These are phyloP conservation scores for Fusarium pilosicola DNA, from an alignment of 2,329 filamentous ascomycete species.

Conservation along the genomic window DNA sequence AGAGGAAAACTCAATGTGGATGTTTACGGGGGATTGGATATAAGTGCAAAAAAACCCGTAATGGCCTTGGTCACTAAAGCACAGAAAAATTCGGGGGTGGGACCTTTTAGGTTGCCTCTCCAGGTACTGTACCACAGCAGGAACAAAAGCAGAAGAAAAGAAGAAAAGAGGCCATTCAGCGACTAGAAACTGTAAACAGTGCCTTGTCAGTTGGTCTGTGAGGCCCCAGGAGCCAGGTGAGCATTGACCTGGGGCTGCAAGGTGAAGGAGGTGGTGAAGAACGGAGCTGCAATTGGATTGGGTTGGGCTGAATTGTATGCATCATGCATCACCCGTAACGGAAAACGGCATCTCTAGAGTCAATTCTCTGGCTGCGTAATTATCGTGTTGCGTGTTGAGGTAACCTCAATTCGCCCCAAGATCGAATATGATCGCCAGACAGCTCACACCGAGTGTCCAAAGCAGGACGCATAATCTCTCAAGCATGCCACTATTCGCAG, in stretches of 20 bases:
- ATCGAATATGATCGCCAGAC: background rate
- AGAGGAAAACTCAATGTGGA: slow-evolving; percentile 16
- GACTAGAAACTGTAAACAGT: slow-evolving; percentile 2
- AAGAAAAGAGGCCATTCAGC: slow-evolving; percentile 26
- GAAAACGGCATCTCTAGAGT: slow-evolving; percentile 22
- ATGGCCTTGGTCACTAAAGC: slow-evolving; percentile 2
- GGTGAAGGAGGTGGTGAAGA: slow-evolving; percentile 9
- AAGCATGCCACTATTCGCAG: slow-evolving; percentile 31
- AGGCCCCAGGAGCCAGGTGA: slow-evolving; percentile 20
- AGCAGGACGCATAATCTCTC: background rate
- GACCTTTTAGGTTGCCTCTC: slow-evolving; percentile 7
- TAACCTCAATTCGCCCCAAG: background rate
- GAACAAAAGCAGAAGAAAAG: background rate
- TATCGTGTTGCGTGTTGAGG: slow-evolving; percentile 8
- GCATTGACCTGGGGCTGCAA: slow-evolving; percentile 27
- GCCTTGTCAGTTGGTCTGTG: slow-evolving; percentile 37
- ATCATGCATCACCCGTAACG: slow-evolving; percentile 24
- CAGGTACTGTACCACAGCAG: slow-evolving; percentile 11
- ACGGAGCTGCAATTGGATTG: slow-evolving; percentile 39
- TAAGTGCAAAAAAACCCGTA: slow-evolving; percentile 38
- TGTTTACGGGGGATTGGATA: slow-evolving; percentile 37
- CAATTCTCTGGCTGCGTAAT: slow-evolving; percentile 3
- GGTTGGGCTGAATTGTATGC: slow-evolving; percentile 21
- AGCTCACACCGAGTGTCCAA: slow-evolving; percentile 18
- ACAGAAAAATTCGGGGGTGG: slow-evolving; percentile 34